Conservation (phyloP, 345 rosid genomes). For the Salix dunnii region DNA sequence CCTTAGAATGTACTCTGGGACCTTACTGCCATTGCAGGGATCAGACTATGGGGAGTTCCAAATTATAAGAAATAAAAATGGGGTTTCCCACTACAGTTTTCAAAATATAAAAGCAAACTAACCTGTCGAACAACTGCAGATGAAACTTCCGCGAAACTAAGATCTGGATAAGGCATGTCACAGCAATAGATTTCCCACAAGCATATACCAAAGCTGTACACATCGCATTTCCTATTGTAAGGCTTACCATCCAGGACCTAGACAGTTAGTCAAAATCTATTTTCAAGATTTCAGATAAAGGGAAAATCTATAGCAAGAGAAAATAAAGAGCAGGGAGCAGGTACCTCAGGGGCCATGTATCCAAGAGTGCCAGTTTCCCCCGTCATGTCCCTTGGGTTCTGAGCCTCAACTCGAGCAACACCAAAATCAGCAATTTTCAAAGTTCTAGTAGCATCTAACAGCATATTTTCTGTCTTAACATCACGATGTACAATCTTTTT, state of each 20-base stretch:
- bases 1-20: not conserved
- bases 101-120: not conserved
- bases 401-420: conserved; percentile 39
- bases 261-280: not conserved
- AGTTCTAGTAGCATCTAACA: conserved; percentile 24
- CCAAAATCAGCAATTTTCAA: conserved; percentile 38
- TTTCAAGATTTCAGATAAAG: not conserved
- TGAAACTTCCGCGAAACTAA: conserved; percentile 33
- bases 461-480: conserved; percentile 34
- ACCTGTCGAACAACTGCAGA: conserved; percentile 35
- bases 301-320: not conserved
- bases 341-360: conserved; percentile 37
- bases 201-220: conserved; percentile 37
- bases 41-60: not conserved
- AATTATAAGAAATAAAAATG: not conserved
- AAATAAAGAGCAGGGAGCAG: not conserved
- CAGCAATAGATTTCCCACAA: conserved; percentile 36
- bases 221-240: conserved; percentile 36
- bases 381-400: conserved; percentile 35
- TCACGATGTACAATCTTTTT: conserved; percentile 38
- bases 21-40: not conserved
- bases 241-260: conserved; percentile 36
- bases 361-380: conserved; percentile 40
- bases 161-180: conserved; percentile 33
- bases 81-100: not conserved